Conservation (phyloP, 108 stramenopile genomes). For the Cyclotella baltica region DNA sequence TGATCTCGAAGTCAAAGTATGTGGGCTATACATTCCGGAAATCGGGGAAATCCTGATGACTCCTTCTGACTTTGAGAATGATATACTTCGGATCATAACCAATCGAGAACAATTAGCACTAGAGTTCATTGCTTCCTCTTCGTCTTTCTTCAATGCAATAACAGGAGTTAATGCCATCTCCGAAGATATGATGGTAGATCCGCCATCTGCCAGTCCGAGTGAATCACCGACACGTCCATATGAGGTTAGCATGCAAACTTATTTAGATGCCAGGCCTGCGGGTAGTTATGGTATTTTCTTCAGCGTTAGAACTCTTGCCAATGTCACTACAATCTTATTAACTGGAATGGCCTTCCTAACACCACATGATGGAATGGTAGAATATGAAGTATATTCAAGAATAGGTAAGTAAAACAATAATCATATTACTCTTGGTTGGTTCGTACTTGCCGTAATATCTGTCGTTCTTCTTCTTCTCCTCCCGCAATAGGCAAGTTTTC, state of each 20-base stretch:
- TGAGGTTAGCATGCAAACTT: slow-evolving; percentile 17
- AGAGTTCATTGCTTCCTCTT: not conserved
- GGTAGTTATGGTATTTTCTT: slow-evolving; percentile 33
- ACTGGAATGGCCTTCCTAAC: slow-evolving; percentile 26
- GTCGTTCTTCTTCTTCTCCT: no score
- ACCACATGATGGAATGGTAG: not conserved
- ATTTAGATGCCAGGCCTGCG: slow-evolving; percentile 14
- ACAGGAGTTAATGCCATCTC: slow-evolving; percentile 1
- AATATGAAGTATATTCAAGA: slow-evolving; percentile 26
- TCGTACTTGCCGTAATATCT: no score
- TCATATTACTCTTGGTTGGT: no score
- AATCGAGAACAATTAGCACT: not conserved
- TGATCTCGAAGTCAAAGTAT: slow-evolving; percentile 8
- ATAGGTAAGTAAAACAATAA: no score
- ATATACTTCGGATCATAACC: not conserved
- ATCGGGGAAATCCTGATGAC: not conserved
- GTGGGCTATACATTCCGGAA: slow-evolving; percentile 16
- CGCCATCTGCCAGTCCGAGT: slow-evolving; percentile 22
- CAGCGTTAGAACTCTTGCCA: slow-evolving; percentile 10
- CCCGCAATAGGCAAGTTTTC: slow-evolving; percentile 11
- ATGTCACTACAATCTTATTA: slow-evolving; percentile 2
- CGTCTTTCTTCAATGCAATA: slow-evolving; percentile 21
- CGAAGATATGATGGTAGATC: slow-evolving; percentile 12
- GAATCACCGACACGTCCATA: slow-evolving; percentile 16
- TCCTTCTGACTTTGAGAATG: not conserved